Evolutionary conservation across 129 eudicot species (phyloP), one percentile per base, ranked within the genome.

Genomic region (Smallanthus sonchifolius): DNA sequence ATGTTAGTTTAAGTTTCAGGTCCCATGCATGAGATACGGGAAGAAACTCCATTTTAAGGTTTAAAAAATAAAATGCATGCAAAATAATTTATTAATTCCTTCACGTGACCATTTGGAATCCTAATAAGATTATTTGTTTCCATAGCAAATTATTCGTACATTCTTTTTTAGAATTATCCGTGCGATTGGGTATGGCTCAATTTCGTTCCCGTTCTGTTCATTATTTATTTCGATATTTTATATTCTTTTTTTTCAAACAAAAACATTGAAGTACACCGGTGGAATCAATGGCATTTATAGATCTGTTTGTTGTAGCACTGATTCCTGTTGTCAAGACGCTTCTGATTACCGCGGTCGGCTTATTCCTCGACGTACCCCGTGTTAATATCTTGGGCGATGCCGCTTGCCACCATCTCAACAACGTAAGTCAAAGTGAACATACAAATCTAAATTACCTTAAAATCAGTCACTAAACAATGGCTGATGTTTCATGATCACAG

Each of bases 321-420:
- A 77, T 82, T 72, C 95, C 95, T 3, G 91, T 88, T 20, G 32
- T 84, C 16, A 84, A 88, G 67, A 86, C 87, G 2, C 82, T 88
- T 38, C 40, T 86, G 65, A 79, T 88, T 45, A 77, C 87, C 3
- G 78, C 83, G 0, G 57, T 86, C 14, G 95, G 95, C 3, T 59
- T 82, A 39, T 70, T 69, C 59, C 95, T 88, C 6, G 95, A 88
- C 7, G 4, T 88, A 8, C 87, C 86, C 43, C 78, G 77, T 28
- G 75, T 86, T 10, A 78, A 82, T 68, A 65, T 88, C 42, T 77
- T 88, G 83, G 85, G 88, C 0, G 72, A 49, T 2, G 78, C 64
- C 9, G 95, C 91, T 20, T 77, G 95, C 34, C 86, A 86, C 68
- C 82, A 81, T 69, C 64, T 88, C 47, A 88, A 88, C 75, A 76